Conservation (phyloP, 768 basidiomycete genomes). For the Leccinellum albellum region DNA sequence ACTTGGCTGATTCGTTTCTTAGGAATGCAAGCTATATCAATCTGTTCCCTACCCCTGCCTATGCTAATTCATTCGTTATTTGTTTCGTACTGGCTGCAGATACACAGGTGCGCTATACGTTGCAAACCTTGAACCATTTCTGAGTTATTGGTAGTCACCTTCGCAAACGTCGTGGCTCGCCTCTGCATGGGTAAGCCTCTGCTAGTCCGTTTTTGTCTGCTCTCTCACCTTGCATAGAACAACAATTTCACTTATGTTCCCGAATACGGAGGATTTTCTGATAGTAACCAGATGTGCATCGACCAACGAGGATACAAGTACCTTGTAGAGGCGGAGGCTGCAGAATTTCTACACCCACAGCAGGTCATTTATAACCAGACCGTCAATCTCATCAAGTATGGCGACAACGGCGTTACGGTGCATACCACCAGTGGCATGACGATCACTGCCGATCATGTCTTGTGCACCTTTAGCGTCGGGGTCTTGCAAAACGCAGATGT, state of each 20-base stretch:
- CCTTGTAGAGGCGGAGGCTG: conserved; percentile 54
- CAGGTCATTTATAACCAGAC: conserved; percentile 51
- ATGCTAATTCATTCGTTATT: conserved; percentile 2
- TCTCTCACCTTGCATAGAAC: conserved; percentile 34
- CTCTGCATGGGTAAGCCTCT: conserved; percentile 51
- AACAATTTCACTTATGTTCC: conserved; percentile 58
- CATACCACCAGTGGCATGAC: conserved; percentile 40
- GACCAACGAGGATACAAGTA: conserved; percentile 63
- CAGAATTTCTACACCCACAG: conserved; percentile 44
- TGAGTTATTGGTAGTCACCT: conserved; percentile 49
- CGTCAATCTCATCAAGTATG: conserved; percentile 46
- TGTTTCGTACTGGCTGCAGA: conserved; percentile 3
- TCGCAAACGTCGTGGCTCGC: conserved; percentile 62
- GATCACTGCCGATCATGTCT: conserved; percentile 52
- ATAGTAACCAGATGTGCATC: conserved; percentile 48
- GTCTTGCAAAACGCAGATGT: conserved; percentile 66
- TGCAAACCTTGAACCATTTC: neutral
- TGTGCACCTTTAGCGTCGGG: conserved; percentile 70
- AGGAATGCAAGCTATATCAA: conserved; percentile 28
- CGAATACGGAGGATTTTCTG: conserved; percentile 56
- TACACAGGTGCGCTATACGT: conserved; percentile 23
- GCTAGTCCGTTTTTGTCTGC: neutral
- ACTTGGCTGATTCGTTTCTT: conserved; percentile 1
- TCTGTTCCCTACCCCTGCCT: neutral
- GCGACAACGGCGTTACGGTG: conserved; percentile 43